Evolutionary conservation across 352 stramenopile genomes (phyloP).

Genomic region (Globisporangium canariense): DNA sequence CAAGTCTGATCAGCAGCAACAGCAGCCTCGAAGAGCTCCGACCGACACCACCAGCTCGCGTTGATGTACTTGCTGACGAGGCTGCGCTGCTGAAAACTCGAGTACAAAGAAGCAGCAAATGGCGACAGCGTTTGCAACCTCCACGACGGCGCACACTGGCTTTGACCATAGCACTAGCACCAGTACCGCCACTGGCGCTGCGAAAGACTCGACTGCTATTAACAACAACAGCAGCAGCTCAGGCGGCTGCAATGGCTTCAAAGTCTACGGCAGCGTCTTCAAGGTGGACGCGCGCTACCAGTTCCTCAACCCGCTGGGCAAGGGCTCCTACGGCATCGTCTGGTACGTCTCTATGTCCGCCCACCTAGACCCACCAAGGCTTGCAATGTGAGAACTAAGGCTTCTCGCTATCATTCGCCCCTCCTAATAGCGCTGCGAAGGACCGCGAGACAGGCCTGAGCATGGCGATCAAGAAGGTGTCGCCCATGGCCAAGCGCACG

Average conservation of each 20-base stretch:
- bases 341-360: conserved; percentile 34
- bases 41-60: neutral
- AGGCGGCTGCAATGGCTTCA: conserved; percentile 34
- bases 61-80: neutral
- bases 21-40: too few species aligned
- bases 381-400: neutral
- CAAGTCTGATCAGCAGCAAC: neutral
- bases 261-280: conserved; percentile 81
- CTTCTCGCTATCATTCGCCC: too few species aligned
- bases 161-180: neutral
- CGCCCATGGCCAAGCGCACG: conserved; percentile 79
- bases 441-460: conserved; percentile 69
- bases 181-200: neutral
- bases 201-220: neutral
- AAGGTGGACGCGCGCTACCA: conserved; percentile 82
- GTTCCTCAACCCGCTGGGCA: conserved; percentile 86
- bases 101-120: neutral
- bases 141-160: neutral
- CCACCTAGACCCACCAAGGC: neutral
- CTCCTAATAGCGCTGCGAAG: conserved; percentile 50
- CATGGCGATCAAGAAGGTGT: conserved; percentile 91
- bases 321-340: conserved; percentile 91
- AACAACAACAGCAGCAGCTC: conserved; percentile 8
- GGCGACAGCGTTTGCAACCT: neutral
- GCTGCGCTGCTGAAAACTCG: neutral